These are phyloP conservation scores for Echites panduratus DNA, from an alignment of 257 asterid genomes.

Conservation along the genomic window DNA sequence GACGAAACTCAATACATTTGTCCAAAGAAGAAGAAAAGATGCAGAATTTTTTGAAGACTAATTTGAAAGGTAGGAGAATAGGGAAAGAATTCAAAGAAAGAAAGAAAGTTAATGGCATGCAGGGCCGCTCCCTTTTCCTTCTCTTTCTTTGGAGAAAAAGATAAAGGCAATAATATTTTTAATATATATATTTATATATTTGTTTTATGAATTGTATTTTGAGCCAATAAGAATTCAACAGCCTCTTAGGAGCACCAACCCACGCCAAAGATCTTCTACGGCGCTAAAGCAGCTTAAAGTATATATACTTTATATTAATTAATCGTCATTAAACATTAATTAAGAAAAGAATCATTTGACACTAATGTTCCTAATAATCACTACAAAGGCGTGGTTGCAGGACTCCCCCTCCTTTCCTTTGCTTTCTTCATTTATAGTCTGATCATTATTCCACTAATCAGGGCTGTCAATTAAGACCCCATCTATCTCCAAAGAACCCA, in stretches of 20 bases:
- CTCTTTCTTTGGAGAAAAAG: constrained; percentile 24
- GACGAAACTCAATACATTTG: not conserved
- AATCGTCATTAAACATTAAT: not conserved
- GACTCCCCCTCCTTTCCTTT: constrained; percentile 17
- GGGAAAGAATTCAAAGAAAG: not conserved
- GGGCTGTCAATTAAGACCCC: too few relatives aligned
- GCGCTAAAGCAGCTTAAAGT: constrained; percentile 50
- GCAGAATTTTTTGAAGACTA: not conserved
- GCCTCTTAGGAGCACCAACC: constrained; percentile 24
- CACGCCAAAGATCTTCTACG: constrained; percentile 53
- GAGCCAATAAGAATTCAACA: constrained; percentile 29
- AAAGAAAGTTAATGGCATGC: not conserved
- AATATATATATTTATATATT: too few relatives aligned
- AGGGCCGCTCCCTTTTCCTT: not conserved
- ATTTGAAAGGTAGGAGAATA: too few relatives aligned
- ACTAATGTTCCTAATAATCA: constrained; percentile 26
- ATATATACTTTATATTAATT: constrained; percentile 45
- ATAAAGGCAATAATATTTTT: constrained; percentile 7
- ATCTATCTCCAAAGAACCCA: too few relatives aligned
- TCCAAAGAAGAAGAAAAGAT: not conserved
- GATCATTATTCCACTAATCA: too few relatives aligned
- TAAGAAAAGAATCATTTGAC: constrained; percentile 23
- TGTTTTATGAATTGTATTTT: not conserved
- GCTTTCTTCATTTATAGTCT: not conserved
- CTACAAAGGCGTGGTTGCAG: constrained; percentile 26